Base-by-base conservation (phyloP, 176 grass and related monocot genomes). In the Dactylis glomerata region DNA sequence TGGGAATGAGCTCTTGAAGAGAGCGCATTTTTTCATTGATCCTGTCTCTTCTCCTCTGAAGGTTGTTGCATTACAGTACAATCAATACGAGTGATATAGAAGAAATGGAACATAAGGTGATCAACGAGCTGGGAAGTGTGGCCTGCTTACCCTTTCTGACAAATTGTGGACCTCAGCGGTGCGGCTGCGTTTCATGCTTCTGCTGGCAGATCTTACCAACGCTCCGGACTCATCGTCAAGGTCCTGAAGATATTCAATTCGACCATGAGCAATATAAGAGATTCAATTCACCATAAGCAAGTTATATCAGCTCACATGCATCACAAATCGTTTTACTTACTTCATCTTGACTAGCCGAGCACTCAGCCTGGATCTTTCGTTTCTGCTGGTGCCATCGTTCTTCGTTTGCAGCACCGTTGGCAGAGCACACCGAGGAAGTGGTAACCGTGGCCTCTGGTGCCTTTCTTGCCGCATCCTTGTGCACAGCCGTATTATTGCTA, bases 141-240 rank as follows among this genome's bases (percentile, higher is more conserved):
- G 34, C 24, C 8, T 88, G 14, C 91, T 93, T 73, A 93, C 96
- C 86, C 92, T 90, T 93, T 98, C 96, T 59, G 93, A 95, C 68
- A 98, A 89, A 90, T 95, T 98, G 75, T 98, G 96, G 63, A 95
- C 96, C 82, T 95, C 88, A 2, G 95, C 87, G 5, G 87, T 90
- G 83, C 91, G 89, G 42, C 87, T 93, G 80, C 93, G 87, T 86
- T 95, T 98, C 34, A 81, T 59, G 63, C 86, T 81, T 73, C 71
- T 87, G 49, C 61, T 63, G 65, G 68, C 81, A 30, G 78, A 87
- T 75, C 74, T 89, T 84, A 56, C 83, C 70, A 83, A 52, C 12
- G 14, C 83, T 45, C 42, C 67, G 3, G 87, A 87, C 42, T 91
- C 91, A 78, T 98, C 92, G n/a, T 92, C 84, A 65, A 65, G 31